phyloP scores from a whole-genome alignment of 805 yeast genomes.

The Pichia gijzeniarum region DNA sequence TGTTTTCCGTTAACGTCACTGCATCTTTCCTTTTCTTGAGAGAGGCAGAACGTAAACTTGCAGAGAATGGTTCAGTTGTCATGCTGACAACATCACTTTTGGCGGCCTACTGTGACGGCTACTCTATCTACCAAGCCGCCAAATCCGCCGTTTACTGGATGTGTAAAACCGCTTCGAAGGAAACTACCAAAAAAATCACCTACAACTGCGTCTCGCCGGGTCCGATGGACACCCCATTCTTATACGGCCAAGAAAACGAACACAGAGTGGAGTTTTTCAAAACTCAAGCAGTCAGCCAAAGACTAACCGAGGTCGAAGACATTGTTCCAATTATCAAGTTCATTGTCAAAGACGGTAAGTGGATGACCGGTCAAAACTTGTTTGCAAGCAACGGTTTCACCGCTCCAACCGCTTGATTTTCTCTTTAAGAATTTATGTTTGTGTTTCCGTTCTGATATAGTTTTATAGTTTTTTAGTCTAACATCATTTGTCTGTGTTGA shows the following conservation, averaged over 20 bases:
- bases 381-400: slow-evolving; percentile 62
- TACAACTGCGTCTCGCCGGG: slow-evolving; percentile 59
- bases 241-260: slow-evolving; percentile 53
- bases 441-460: too few relatives aligned
- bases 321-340: slow-evolving; percentile 59
- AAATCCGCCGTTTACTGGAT: slow-evolving; percentile 52
- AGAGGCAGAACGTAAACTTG: slow-evolving; percentile 46
- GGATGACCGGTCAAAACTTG: slow-evolving; percentile 68
- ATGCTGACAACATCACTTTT: slow-evolving; percentile 56
- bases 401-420: slow-evolving; percentile 35
- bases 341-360: slow-evolving; percentile 56
- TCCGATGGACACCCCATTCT: slow-evolving; percentile 62
- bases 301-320: slow-evolving; percentile 53
- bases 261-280: slow-evolving; percentile 50
- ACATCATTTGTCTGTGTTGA: too few relatives aligned
- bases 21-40: slow-evolving; percentile 56
- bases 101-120: slow-evolving; percentile 56
- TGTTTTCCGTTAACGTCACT: slow-evolving; percentile 51
- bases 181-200: slow-evolving; percentile 41
- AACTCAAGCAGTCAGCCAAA: slow-evolving; percentile 39
- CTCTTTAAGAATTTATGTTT: too few relatives aligned
- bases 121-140: slow-evolving; percentile 49
- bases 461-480: too few relatives aligned
- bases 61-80: slow-evolving; percentile 48
- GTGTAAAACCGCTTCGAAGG: slow-evolving; percentile 49